phyloP scores from a whole-genome alignment of 768 basidiomycete genomes.

The Stropharia rugosoannulata region DNA sequence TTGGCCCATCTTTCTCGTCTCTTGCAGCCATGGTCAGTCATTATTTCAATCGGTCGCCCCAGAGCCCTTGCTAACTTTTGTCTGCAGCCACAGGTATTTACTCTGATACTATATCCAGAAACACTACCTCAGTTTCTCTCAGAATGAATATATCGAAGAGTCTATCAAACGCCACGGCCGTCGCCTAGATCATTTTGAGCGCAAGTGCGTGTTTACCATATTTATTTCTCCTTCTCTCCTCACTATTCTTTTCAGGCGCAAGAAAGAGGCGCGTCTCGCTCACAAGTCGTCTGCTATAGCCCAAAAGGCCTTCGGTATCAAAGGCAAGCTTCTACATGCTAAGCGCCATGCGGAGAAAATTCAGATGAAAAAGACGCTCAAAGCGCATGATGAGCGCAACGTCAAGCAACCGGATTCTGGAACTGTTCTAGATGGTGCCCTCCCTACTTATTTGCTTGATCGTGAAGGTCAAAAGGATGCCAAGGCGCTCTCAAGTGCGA shows the following conservation, averaged over 20 bases:
- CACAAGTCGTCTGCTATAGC: constrained; percentile 80
- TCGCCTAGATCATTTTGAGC: constrained; percentile 93
- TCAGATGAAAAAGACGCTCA: constrained; percentile 98
- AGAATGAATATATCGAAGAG: constrained; percentile 99
- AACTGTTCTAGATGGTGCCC: constrained; percentile 82
- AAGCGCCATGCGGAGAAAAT: constrained; percentile 98
- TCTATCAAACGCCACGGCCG: constrained; percentile 96
- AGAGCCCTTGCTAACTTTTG: constrained; percentile 14
- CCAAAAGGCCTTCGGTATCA: constrained; percentile 94
- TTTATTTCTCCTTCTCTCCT: not conserved
- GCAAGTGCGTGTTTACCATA: constrained; percentile 60
- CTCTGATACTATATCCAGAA: not conserved
- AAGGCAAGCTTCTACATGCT: constrained; percentile 97
- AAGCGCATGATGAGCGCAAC: constrained; percentile 98
- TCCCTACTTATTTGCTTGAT: constrained; percentile 95
- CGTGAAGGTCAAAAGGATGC: constrained; percentile 98
- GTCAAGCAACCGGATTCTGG: constrained; percentile 91
- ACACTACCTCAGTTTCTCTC: not conserved
- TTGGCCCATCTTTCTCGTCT: constrained; percentile 27
- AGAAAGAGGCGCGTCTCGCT: constrained; percentile 74
- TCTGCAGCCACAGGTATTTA: constrained; percentile 63
- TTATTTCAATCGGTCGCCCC: not conserved
- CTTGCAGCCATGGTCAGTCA: constrained; percentile 41
- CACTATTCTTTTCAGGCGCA: constrained; percentile 53
- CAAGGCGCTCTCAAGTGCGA: constrained; percentile 90